Evolutionary conservation across 768 basidiomycete genomes (phyloP).

Genomic region (Leccinum truebloodii): DNA sequence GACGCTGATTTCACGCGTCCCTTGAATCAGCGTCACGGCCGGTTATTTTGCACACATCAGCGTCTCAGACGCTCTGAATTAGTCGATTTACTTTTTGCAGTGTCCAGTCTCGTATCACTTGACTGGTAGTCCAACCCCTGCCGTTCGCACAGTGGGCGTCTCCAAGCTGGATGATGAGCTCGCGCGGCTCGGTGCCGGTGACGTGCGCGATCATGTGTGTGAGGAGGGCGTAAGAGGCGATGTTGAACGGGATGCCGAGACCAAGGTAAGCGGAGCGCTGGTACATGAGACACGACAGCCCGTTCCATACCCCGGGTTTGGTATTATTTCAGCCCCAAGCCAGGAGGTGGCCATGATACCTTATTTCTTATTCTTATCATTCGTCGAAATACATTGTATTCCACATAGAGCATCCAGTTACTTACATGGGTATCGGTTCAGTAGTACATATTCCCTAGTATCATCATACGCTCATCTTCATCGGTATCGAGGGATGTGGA

Average conservation of each 20-base stretch:
- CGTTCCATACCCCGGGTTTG: too few species aligned
- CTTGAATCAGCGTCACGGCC: too few species aligned
- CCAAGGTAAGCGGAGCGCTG: slow-evolving; percentile 86
- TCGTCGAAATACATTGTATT: neutral
- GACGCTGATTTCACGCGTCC: too few species aligned
- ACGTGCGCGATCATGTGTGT: slow-evolving; percentile 98
- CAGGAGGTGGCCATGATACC: too few species aligned
- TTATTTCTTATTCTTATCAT: too few species aligned
- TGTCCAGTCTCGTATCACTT: too few species aligned
- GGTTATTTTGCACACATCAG: too few species aligned
- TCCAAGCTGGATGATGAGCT: slow-evolving; percentile 93
- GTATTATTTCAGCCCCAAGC: too few species aligned
- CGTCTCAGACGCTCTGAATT: too few species aligned
- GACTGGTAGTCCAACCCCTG: too few species aligned
- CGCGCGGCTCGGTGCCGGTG: slow-evolving; percentile 82
- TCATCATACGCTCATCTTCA: slow-evolving; percentile 93
- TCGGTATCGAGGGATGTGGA: slow-evolving; percentile 79
- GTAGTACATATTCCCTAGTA: neutral
- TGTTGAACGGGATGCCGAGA: slow-evolving; percentile 98
- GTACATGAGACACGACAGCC: too few species aligned
- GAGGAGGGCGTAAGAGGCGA: slow-evolving; percentile 95
- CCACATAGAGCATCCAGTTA: neutral
- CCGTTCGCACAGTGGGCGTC: slow-evolving; percentile 66
- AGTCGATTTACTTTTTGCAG: too few species aligned
- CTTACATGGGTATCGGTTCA: slow-evolving; percentile 4